These are phyloP conservation scores for Dysphania ambrosioides DNA, from an alignment of 148 eudicot species.

Conservation along the genomic window DNA sequence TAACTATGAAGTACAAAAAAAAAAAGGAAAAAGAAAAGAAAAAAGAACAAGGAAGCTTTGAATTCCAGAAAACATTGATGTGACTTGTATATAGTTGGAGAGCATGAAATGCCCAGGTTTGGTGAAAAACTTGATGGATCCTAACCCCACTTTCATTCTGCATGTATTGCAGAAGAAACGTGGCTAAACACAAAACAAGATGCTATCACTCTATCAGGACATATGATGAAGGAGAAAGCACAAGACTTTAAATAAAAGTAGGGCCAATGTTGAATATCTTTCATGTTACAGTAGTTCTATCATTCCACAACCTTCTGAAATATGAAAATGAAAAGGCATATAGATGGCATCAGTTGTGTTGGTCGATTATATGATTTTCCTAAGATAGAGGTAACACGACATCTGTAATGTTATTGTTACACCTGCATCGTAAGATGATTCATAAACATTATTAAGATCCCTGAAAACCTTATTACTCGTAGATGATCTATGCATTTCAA, in stretches of 20 bases:
- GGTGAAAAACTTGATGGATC: conserved; percentile 17
- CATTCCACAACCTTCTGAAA: neutral
- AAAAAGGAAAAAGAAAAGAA: neutral
- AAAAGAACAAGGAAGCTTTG: conserved; percentile 4
- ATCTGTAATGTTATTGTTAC: too few relatives aligned
- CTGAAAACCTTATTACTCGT: too few relatives aligned
- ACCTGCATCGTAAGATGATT: too few relatives aligned
- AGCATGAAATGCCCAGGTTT: conserved; percentile 20
- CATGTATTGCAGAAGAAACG: conserved; percentile 3
- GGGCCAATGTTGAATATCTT: too few relatives aligned
- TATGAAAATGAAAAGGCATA: neutral
- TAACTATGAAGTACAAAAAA: too few relatives aligned
- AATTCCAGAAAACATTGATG: conserved; percentile 5
- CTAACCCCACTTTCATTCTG: conserved; percentile 20
- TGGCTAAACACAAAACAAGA: neutral
- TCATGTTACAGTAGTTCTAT: too few relatives aligned
- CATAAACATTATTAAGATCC: too few relatives aligned
- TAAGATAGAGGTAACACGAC: too few relatives aligned
- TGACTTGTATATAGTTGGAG: conserved; percentile 15
- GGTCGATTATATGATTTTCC: too few relatives aligned
- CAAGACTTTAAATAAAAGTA: neutral
- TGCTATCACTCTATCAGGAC: neutral
- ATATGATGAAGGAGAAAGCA: neutral
- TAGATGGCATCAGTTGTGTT: too few relatives aligned
- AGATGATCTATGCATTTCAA: too few relatives aligned